Conservation (phyloP, 2,329 filamentous ascomycete species). For the Endothia cerciana region DNA sequence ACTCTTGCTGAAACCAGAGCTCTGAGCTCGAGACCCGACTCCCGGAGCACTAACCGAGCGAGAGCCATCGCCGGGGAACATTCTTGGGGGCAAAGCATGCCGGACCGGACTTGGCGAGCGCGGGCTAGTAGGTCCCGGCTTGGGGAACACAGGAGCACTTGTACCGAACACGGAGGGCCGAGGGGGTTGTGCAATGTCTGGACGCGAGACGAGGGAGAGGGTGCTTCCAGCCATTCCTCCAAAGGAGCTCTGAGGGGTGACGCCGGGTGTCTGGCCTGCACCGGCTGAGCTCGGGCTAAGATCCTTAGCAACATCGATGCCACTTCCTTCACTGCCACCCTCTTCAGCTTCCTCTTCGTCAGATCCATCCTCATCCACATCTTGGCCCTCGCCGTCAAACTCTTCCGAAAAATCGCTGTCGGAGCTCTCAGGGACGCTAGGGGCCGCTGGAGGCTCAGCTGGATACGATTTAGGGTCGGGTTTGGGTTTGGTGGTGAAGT, state of each 20-base stretch:
- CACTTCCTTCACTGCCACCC: slow-evolving; percentile 58
- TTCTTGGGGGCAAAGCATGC: slow-evolving; percentile 55
- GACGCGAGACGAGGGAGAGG: slow-evolving; percentile 51
- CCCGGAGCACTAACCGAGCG: slow-evolving; percentile 65
- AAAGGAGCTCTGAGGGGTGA: slow-evolving; percentile 64
- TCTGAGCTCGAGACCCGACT: slow-evolving; percentile 39
- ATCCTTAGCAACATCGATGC: slow-evolving; percentile 67
- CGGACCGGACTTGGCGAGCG: slow-evolving; percentile 75
- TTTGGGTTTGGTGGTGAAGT: slow-evolving; percentile 29
- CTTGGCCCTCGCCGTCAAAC: slow-evolving; percentile 36
- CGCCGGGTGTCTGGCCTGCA: slow-evolving; percentile 51
- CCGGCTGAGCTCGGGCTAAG: slow-evolving; percentile 56
- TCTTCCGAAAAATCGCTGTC: slow-evolving; percentile 36
- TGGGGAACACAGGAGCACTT: slow-evolving; percentile 58
- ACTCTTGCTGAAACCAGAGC: slow-evolving; percentile 39
- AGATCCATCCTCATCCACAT: slow-evolving; percentile 41
- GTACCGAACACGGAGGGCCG: slow-evolving; percentile 58
- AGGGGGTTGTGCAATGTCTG: slow-evolving; percentile 48
- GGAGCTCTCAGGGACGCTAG: slow-evolving; percentile 43
- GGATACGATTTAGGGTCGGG: slow-evolving; percentile 35
- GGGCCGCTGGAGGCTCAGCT: slow-evolving; percentile 35
- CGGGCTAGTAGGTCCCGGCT: slow-evolving; percentile 60
- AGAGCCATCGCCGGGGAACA: slow-evolving; percentile 52
- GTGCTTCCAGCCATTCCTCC: slow-evolving; percentile 50
- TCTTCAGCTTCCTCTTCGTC: slow-evolving; percentile 54